phyloP scores from a whole-genome alignment of 805 yeast species.

The Cyberlindnera euphorbiae region DNA sequence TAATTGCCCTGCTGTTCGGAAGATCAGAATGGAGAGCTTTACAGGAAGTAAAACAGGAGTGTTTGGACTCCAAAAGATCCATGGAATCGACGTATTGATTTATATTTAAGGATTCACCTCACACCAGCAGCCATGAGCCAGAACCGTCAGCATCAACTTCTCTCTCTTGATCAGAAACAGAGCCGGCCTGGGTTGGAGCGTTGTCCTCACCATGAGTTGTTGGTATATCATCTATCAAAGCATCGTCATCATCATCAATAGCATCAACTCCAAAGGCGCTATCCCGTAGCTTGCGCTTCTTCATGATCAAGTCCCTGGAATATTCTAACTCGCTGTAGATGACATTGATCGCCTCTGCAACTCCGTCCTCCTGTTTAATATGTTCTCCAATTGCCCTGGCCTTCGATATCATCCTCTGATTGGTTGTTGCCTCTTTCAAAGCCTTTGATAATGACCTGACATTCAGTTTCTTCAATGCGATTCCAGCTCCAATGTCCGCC shows the following conservation, averaged over 20 bases:
- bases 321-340: slow-evolving; percentile 81
- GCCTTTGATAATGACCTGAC: slow-evolving; percentile 61
- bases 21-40: slow-evolving; percentile 75
- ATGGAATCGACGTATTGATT: slow-evolving; percentile 2
- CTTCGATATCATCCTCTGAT: slow-evolving; percentile 59
- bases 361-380: slow-evolving; percentile 78
- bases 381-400: slow-evolving; percentile 59
- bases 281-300: slow-evolving; percentile 35
- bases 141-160: slow-evolving; percentile 10
- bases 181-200: too few relatives aligned
- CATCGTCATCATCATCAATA: slow-evolving; percentile 3
- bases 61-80: slow-evolving; percentile 30
- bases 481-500: slow-evolving; percentile 85
- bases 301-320: slow-evolving; percentile 52
- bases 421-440: slow-evolving; percentile 59
- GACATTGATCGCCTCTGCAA: slow-evolving; percentile 62
- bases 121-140: slow-evolving; percentile 20
- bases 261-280: slow-evolving; percentile 9
- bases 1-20: slow-evolving; percentile 77
- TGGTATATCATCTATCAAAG: not conserved
- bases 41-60: slow-evolving; percentile 69
- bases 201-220: too few relatives aligned
- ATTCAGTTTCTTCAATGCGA: slow-evolving; percentile 64
- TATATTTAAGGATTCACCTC: slow-evolving; percentile 25
- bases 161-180: not conserved